Percentiles rank a stretch among this genome's conserved stretches.
Evolutionary conservation across 2,329 filamentous ascomycete genomes (phyloP).

Genomic region (Juglanconis oblonga): DNA sequence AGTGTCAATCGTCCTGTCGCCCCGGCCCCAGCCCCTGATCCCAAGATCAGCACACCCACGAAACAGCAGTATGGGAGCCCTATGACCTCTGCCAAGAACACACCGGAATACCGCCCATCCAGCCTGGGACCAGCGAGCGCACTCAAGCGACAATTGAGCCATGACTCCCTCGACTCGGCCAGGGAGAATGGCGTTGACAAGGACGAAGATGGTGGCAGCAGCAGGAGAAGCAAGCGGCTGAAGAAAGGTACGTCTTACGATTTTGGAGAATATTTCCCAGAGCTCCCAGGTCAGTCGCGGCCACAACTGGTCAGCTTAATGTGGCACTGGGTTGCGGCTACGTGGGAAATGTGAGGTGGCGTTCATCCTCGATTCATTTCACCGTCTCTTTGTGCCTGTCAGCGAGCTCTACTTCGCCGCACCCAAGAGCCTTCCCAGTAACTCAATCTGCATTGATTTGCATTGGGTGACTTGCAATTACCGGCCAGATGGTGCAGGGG

Average conservation of each 20-base stretch:
- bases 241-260: constrained; percentile 67
- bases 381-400: neutral
- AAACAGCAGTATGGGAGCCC: constrained; percentile 61
- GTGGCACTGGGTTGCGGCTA: neutral
- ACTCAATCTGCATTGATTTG: neutral
- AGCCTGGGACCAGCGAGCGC: constrained; percentile 53
- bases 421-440: neutral
- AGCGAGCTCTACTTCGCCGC: neutral
- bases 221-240: constrained; percentile 85
- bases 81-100: constrained; percentile 60
- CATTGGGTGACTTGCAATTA: neutral
- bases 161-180: constrained; percentile 47
- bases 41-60: constrained; percentile 60
- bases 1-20: constrained; percentile 57
- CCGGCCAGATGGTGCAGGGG: neutral
- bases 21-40: constrained; percentile 31
- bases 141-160: constrained; percentile 75
- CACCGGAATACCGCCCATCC: constrained; percentile 61
- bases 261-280: constrained; percentile 1
- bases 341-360: neutral
- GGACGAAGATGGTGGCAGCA: constrained; percentile 62
- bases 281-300: no score
- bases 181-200: constrained; percentile 46
- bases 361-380: constrained; percentile 1
- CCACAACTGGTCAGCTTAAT: neutral